These are phyloP conservation scores for Plectosphaerella plurivora DNA, from an alignment of 2,329 filamentous ascomycete species.

Conservation along the genomic window DNA sequence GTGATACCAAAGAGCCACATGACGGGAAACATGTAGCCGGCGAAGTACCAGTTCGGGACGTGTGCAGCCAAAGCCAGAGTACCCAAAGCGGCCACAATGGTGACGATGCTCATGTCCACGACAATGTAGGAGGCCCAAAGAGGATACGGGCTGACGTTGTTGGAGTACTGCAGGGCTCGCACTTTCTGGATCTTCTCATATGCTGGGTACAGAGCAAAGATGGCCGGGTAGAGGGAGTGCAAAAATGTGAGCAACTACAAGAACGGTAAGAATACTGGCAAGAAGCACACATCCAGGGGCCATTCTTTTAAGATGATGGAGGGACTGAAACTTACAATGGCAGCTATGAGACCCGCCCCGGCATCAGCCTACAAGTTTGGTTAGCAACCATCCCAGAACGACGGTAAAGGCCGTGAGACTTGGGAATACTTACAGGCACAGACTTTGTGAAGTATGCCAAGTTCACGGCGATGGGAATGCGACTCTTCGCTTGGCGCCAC, in stretches of 20 bases:
- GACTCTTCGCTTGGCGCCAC: constrained; percentile 7
- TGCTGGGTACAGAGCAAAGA: constrained; percentile 64
- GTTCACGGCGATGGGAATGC: constrained; percentile 6
- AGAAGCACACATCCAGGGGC: neutral
- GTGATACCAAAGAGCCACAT: constrained; percentile 61
- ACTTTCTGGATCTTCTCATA: constrained; percentile 58
- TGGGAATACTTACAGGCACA: neutral
- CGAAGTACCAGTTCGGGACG: constrained; percentile 48
- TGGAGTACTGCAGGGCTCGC: constrained; percentile 63
- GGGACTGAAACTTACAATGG: neutral
- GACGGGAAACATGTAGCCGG: constrained; percentile 59
- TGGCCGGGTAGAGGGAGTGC: constrained; percentile 58
- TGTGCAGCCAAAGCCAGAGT: constrained; percentile 51
- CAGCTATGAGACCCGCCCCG: neutral
- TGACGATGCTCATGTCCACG: constrained; percentile 60
- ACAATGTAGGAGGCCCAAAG: constrained; percentile 60
- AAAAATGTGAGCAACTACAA: constrained; percentile 12
- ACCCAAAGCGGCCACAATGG: constrained; percentile 33
- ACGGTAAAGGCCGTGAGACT: no score
- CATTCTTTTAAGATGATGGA: constrained; percentile 15
- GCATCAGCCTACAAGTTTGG: neutral
- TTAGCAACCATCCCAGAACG: neutral
- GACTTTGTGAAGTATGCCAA: constrained; percentile 7
- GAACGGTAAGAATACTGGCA: neutral
- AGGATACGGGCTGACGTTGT: constrained; percentile 58